A percentile compares a stretch with the other conserved stretches of the same genome.
phyloP scores from a whole-genome alignment of 2,329 filamentous ascomycete species.

The Colletotrichum costaricense region DNA sequence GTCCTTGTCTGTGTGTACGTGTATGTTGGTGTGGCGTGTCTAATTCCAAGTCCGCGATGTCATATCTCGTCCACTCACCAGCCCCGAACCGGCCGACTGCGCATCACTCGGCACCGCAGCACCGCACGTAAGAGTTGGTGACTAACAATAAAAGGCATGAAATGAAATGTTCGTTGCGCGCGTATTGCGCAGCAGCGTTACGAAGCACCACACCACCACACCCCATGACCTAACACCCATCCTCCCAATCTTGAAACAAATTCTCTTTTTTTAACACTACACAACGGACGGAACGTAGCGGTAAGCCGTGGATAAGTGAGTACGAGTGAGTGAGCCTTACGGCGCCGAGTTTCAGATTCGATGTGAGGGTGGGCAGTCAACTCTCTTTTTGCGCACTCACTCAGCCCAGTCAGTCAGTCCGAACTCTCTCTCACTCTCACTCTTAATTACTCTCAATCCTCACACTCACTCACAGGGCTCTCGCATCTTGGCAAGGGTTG shows the following conservation, averaged over 20 bases:
- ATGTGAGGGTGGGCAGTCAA: neutral
- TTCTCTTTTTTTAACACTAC: neutral
- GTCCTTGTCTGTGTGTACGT: neutral
- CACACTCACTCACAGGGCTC: neutral
- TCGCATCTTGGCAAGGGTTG: neutral
- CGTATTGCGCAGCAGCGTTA: neutral
- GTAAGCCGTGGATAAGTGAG: neutral
- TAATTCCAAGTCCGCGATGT: neutral
- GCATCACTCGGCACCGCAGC: neutral
- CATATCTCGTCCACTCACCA: neutral
- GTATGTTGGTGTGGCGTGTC: neutral
- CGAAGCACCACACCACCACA: neutral
- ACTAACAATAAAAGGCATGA: neutral
- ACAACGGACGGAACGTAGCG: neutral
- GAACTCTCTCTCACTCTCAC: neutral
- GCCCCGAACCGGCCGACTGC: neutral
- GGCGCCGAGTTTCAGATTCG: constrained; percentile 4
- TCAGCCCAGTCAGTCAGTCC: neutral
- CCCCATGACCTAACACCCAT: neutral
- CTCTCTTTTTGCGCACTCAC: no score
- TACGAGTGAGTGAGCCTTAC: neutral
- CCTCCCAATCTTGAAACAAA: neutral
- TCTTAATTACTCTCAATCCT: neutral
- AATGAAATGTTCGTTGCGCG: neutral
- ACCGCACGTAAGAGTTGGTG: neutral